These are phyloP conservation scores for Microstegium vimineum DNA, from an alignment of 176 grass and related monocot species.

Conservation along the genomic window DNA sequence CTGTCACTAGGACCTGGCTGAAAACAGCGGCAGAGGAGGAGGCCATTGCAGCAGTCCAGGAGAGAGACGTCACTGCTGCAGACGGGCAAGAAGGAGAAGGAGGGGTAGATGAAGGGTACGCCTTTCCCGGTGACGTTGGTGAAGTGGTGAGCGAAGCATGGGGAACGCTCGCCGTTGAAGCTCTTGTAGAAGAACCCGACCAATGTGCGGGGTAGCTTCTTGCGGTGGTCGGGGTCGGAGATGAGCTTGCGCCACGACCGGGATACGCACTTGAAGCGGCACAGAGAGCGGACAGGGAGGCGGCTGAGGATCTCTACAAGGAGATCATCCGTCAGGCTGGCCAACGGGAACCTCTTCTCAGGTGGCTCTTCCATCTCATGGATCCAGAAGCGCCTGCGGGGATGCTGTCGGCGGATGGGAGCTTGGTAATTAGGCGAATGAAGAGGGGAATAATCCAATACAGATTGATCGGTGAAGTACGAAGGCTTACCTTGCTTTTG, in stretches of 20 bases:
- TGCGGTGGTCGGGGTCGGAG: too few species aligned
- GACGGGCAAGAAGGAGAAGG: background rate
- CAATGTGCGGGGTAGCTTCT: too few species aligned
- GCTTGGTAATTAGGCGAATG: background rate
- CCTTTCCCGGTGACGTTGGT: background rate
- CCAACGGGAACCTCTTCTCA: background rate
- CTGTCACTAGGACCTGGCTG: background rate
- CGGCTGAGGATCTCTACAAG: background rate
- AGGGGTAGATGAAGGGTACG: background rate
- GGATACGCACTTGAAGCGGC: background rate
- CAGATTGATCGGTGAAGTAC: accelerated
- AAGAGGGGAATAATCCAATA: background rate
- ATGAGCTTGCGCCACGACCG: background rate
- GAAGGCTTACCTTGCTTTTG: background rate
- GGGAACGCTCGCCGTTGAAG: background rate
- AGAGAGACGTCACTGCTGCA: too few species aligned
- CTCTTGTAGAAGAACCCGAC: too few species aligned
- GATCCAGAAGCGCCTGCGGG: background rate
- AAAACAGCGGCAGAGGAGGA: background rate
- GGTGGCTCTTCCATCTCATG: background rate
- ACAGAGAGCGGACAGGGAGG: background rate
- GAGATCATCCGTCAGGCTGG: background rate
- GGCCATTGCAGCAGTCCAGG: background rate
- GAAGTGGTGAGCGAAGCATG: background rate
- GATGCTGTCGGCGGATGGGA: background rate